These are phyloP conservation scores for Collybiopsis luxurians DNA, from an alignment of 768 basidiomycete genomes.

Conservation along the genomic window DNA sequence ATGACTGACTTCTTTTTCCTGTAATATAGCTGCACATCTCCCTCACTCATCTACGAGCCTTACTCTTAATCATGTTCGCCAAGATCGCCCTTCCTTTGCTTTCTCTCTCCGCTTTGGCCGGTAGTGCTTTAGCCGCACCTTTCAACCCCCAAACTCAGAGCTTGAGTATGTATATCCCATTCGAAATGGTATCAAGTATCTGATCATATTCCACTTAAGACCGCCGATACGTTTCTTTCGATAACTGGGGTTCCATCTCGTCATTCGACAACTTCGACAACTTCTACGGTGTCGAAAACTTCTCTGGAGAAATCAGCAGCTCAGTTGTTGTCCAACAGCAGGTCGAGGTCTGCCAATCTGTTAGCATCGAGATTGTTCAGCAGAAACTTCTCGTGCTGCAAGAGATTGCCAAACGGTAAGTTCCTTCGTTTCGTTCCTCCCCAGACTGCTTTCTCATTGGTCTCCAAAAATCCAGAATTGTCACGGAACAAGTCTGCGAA, in stretches of 20 bases:
- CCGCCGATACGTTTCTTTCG: conserved; percentile 11
- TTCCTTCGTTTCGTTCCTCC: not conserved
- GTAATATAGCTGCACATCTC: not conserved
- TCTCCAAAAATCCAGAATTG: conserved; percentile 15
- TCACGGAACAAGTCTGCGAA: conserved; percentile 27
- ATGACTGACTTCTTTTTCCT: not conserved
- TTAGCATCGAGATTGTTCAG: conserved; percentile 22
- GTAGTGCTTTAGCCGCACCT: conserved; percentile 27
- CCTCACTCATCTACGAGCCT: not conserved
- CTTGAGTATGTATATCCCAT: conserved; percentile 19
- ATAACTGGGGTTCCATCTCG: conserved; percentile 15
- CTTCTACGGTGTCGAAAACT: conserved; percentile 18
- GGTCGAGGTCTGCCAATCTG: conserved; percentile 13
- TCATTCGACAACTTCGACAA: conserved; percentile 12
- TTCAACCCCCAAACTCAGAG: conserved; percentile 19
- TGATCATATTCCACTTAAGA: not conserved
- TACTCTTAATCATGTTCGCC: conserved; percentile 31
- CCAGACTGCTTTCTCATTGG: too few species aligned
- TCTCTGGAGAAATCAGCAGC: conserved; percentile 11
- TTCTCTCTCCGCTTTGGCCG: conserved; percentile 27
- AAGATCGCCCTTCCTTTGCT: conserved; percentile 32
- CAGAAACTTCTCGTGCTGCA: conserved; percentile 24
- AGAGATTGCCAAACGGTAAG: conserved; percentile 25
- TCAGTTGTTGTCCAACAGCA: conserved; percentile 21
- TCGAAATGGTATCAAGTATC: too few species aligned